Evolutionary conservation across 2,329 filamentous ascomycete genomes (phyloP).

Genomic region (Calcarisporium arbuscula): DNA sequence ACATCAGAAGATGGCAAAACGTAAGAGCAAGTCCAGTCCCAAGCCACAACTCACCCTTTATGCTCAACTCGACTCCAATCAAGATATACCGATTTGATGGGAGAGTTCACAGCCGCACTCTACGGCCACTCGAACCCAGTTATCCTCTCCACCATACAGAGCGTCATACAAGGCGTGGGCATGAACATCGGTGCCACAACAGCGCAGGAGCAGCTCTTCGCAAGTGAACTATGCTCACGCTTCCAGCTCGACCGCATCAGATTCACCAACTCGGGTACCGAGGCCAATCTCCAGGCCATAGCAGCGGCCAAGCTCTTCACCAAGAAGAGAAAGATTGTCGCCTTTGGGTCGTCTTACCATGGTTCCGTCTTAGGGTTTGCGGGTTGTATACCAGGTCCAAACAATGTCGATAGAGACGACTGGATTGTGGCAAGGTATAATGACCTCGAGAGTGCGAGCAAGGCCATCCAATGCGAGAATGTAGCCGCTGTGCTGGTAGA

Average conservation of each 20-base stretch:
- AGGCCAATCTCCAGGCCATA: slow-evolving; percentile 56
- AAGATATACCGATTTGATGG: slow-evolving; percentile 55
- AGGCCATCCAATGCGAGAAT: slow-evolving; percentile 35
- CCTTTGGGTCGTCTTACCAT: slow-evolving; percentile 40
- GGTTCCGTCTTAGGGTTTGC: slow-evolving; percentile 30
- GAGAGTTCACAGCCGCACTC: slow-evolving; percentile 59
- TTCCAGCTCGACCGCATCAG: slow-evolving; percentile 51
- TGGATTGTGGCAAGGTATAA: slow-evolving; percentile 60
- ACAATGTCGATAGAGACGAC: slow-evolving; percentile 45
- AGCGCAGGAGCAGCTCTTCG: slow-evolving; percentile 43
- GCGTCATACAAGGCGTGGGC: slow-evolving; percentile 38
- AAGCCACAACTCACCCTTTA: not conserved
- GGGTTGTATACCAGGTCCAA: slow-evolving; percentile 26
- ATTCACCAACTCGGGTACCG: slow-evolving; percentile 61
- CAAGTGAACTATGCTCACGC: slow-evolving; percentile 43
- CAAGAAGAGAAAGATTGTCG: slow-evolving; percentile 40
- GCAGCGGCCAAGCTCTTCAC: slow-evolving; percentile 44
- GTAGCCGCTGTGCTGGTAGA: slow-evolving; percentile 62
- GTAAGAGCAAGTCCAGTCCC: slow-evolving; percentile 13
- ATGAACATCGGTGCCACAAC: slow-evolving; percentile 50
- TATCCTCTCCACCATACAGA: slow-evolving; percentile 42
- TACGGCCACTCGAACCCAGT: slow-evolving; percentile 58
- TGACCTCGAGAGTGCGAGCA: slow-evolving; percentile 39
- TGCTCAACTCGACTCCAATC: not conserved
- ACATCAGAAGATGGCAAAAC: slow-evolving; percentile 34